A percentile compares a stretch with the other conserved stretches of the same genome.
Conservation (phyloP, 192 early-diverging fungal species). For the Dissophora ornata region DNA sequence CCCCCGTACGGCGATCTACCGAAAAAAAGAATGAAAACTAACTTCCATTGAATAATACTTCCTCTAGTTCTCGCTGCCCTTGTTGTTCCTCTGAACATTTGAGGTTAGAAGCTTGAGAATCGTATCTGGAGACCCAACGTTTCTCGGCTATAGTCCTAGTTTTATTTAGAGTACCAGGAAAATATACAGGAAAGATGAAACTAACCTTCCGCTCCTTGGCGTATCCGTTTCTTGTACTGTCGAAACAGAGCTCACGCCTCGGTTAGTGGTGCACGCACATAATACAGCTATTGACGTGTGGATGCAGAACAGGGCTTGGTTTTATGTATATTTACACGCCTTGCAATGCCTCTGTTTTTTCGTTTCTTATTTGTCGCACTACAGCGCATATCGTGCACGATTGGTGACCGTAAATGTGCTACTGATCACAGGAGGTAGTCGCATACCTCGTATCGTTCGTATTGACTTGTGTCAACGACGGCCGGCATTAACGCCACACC, state of each 20-base stretch:
- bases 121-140: too few relatives aligned
- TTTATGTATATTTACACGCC: too few relatives aligned
- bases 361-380: neutral
- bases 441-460: conserved; percentile 65
- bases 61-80: conserved; percentile 60
- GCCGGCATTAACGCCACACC: too few relatives aligned
- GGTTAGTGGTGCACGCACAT: too few relatives aligned
- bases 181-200: too few relatives aligned
- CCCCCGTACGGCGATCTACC: neutral
- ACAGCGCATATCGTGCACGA: conserved; percentile 58
- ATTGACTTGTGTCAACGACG: conserved; percentile 49
- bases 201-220: conserved; percentile 11
- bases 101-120: conserved; percentile 48
- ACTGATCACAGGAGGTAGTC: conserved; percentile 66
- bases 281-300: too few relatives aligned
- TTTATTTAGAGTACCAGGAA: too few relatives aligned
- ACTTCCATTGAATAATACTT: too few relatives aligned
- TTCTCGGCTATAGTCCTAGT: too few relatives aligned
- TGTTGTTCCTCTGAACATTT: conserved; percentile 66
- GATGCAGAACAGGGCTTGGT: too few relatives aligned
- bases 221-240: too few relatives aligned
- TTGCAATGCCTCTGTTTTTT: too few relatives aligned
- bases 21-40: neutral
- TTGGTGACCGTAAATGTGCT: conserved; percentile 65
- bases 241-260: neutral